Evolutionary conservation across 2,329 filamentous ascomycete species (phyloP).

Genomic region (Scedosporium aurantiacum): DNA sequence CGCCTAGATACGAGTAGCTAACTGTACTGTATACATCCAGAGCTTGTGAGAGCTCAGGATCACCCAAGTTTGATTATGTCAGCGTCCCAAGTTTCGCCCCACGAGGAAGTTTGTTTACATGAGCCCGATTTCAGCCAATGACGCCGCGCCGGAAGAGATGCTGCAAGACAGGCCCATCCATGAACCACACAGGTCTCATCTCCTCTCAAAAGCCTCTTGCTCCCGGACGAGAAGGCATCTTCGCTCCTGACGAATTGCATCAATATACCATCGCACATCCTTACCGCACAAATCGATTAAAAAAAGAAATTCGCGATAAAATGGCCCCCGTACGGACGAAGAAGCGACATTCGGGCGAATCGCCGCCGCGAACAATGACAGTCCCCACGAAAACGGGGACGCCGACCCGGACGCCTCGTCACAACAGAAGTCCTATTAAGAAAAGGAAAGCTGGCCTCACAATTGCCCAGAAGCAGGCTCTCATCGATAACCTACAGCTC

Average conservation of each 20-base stretch:
- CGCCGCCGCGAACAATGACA: slow-evolving; percentile 15
- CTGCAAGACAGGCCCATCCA: background rate
- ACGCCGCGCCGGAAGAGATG: background rate
- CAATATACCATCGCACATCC: background rate
- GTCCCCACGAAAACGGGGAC: slow-evolving; percentile 22
- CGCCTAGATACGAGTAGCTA: no score
- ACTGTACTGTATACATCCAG: slow-evolving; percentile 5
- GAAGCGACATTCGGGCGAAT: slow-evolving; percentile 17
- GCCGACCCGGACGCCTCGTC: slow-evolving; percentile 24
- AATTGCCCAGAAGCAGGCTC: slow-evolving; percentile 66
- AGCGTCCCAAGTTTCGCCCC: background rate
- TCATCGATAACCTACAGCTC: slow-evolving; percentile 81
- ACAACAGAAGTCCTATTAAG: slow-evolving; percentile 47
- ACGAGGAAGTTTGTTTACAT: slow-evolving; percentile 16
- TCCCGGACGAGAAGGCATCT: background rate
- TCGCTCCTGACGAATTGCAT: background rate
- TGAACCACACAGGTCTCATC: background rate
- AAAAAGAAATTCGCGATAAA: slow-evolving; percentile 13
- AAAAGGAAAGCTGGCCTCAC: slow-evolving; percentile 52
- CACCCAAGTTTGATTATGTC: slow-evolving; percentile 1
- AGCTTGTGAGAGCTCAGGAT: slow-evolving; percentile 12
- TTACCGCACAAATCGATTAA: slow-evolving; percentile 5
- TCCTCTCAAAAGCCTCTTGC: no score
- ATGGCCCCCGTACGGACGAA: slow-evolving; percentile 37
- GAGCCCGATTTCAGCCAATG: background rate